Evolutionary conservation across 208 protist species (phyloP).

Genomic region (Willaertia magna): DNA sequence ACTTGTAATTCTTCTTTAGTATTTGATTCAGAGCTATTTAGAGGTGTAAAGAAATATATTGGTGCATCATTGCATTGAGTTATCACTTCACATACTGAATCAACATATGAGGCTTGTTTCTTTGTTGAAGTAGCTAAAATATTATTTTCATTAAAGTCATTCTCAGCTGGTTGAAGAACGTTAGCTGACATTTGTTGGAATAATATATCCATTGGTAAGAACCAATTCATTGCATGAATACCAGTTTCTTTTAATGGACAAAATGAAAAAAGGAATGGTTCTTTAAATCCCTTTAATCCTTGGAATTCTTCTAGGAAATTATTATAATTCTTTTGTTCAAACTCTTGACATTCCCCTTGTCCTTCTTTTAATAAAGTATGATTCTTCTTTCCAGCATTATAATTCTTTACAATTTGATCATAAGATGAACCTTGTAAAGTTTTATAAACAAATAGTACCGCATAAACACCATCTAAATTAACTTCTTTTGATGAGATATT

Average conservation of each 20-base stretch:
- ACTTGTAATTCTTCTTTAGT: background rate
- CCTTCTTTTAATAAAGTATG: background rate
- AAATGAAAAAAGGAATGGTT: background rate
- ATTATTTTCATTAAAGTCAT: background rate
- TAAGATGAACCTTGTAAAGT: background rate
- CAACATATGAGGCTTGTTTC: background rate
- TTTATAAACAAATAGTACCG: background rate
- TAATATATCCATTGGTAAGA: background rate
- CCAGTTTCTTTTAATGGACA: background rate
- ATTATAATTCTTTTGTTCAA: background rate
- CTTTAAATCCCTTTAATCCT: background rate
- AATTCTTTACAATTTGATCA: background rate
- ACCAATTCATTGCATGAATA: background rate
- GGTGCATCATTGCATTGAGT: background rate
- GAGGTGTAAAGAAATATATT: background rate
- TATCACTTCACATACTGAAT: background rate
- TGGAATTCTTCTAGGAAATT: background rate
- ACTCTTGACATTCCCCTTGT: background rate
- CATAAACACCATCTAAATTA: background rate
- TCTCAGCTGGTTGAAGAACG: background rate
- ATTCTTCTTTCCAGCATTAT: background rate
- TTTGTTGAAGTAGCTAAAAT: background rate
- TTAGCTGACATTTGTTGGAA: background rate
- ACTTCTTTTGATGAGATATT: background rate
- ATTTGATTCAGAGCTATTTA: background rate